These are phyloP conservation scores for Prunus mume DNA, from an alignment of 306 rosid species.

Conservation along the genomic window DNA sequence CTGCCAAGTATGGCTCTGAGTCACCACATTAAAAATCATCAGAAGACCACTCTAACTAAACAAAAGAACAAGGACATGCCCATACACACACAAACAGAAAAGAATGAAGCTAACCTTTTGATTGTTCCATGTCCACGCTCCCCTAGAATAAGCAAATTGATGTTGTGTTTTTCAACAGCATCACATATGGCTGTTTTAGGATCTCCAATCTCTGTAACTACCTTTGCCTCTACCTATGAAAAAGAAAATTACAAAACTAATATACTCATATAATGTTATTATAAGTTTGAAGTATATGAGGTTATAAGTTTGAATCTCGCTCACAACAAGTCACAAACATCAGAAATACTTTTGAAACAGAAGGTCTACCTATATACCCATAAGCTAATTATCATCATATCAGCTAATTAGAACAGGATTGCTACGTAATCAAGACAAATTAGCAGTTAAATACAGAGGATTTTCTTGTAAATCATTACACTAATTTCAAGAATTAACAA, in stretches of 20 bases:
- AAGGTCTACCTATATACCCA: too few relatives aligned
- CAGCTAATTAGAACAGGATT: too few relatives aligned
- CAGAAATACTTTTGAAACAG: too few relatives aligned
- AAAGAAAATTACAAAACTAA: not conserved
- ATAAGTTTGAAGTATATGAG: too few relatives aligned
- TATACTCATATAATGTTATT: too few relatives aligned
- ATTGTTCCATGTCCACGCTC: constrained; percentile 37
- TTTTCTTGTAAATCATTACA: too few relatives aligned
- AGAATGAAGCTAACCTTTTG: constrained; percentile 28
- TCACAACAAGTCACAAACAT: too few relatives aligned
- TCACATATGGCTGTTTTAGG: constrained; percentile 38
- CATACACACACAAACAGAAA: not conserved
- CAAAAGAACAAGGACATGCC: not conserved
- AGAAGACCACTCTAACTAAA: not conserved
- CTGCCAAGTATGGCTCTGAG: constrained; percentile 52
- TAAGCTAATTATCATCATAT: too few relatives aligned
- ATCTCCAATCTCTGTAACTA: constrained; percentile 41
- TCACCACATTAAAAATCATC: not conserved
- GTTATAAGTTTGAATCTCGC: too few relatives aligned
- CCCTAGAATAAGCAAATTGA: constrained; percentile 44
- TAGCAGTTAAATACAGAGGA: too few relatives aligned
- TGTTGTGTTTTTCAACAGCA: constrained; percentile 40
- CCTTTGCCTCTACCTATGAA: constrained; percentile 35
- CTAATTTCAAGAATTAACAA: too few relatives aligned
- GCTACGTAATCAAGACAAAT: too few relatives aligned